Percentiles rank a stretch among this genome's conserved stretches.
Evolutionary conservation across 2,329 filamentous ascomycete genomes (phyloP).

Genomic region (Pseudogymnoascus sp.): DNA sequence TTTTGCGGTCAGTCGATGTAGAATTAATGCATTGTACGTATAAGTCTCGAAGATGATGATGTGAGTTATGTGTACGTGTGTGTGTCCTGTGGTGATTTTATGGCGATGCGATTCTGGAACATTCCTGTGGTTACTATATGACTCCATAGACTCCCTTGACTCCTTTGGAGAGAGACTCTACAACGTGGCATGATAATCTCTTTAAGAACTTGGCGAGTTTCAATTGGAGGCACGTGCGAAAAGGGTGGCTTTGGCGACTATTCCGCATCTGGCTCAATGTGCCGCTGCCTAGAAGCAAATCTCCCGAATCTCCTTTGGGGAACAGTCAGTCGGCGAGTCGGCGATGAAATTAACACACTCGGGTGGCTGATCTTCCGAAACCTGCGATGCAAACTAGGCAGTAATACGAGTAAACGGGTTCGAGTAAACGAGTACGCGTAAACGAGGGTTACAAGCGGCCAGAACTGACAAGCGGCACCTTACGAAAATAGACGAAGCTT

Average conservation of each 20-base stretch:
- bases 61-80: not conserved
- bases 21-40: slow-evolving; percentile 9
- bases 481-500: not conserved
- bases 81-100: not conserved
- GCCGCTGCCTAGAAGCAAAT: not conserved
- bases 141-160: not conserved
- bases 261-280: not conserved
- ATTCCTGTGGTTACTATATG: not conserved
- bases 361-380: not conserved
- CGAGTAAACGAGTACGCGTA: not conserved
- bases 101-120: not conserved
- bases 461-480: not conserved
- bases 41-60: not conserved
- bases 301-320: not conserved
- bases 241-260: not conserved
- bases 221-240: not conserved
- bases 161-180: not conserved
- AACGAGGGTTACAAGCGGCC: not conserved
- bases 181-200: not conserved
- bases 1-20: slow-evolving; percentile 9
- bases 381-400: not conserved
- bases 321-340: not conserved
- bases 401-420: not conserved
- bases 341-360: not conserved
- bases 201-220: not conserved